Evolutionary conservation across 202 grass and related monocot species (phyloP), one percentile per base, ranked within the genome.

Genomic region (Setaria italica): DNA sequence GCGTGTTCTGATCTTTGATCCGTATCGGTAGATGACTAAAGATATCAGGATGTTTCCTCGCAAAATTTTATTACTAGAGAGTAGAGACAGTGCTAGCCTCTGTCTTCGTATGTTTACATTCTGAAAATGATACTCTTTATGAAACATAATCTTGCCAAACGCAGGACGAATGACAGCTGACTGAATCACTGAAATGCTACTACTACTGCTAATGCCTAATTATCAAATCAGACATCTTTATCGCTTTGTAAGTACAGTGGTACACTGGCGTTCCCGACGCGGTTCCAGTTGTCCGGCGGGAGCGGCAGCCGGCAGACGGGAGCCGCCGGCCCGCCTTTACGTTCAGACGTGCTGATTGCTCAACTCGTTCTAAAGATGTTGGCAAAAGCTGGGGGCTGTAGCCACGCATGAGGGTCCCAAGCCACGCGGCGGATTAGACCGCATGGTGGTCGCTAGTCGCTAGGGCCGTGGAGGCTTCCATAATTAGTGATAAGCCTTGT

Each of bases 261-360:
- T 83, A 72, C 80, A 84, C 56, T 56, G 73, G 2, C 57, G 30
- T 66, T 57, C 25, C 16, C 35, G 33, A 74, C 72, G 30, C 30
- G 72, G 49, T 12, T 55, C 72, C 72, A 74, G n/a, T 35, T 74
- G 71, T 74, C 72, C 72, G 17, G 72, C 70, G 70, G 6, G 43
- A 15, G 43, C 69, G 45, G 69, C 45, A 1, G 70, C 2, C 12
- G 45, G 43, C 45, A 1, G 70, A 5, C 12, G 45, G 43, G 46
- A 73, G 30, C 70, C 13, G 29, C 47, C 47, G 47, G 25, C 47
- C 25, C 0, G 41, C 19, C 79, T 69, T 87, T 32, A 59, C 37
- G 66, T 51, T 21, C 19, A 32, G 43, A 60, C 32, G 43, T 54
- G 70, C 53, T n/a, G 64, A 70, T 54, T 54, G 71, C 49, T 35